Evolutionary conservation across 2,329 filamentous ascomycete species (phyloP), one percentile per base, ranked within the genome.

Genomic region (Teratosphaeria destructans): DNA sequence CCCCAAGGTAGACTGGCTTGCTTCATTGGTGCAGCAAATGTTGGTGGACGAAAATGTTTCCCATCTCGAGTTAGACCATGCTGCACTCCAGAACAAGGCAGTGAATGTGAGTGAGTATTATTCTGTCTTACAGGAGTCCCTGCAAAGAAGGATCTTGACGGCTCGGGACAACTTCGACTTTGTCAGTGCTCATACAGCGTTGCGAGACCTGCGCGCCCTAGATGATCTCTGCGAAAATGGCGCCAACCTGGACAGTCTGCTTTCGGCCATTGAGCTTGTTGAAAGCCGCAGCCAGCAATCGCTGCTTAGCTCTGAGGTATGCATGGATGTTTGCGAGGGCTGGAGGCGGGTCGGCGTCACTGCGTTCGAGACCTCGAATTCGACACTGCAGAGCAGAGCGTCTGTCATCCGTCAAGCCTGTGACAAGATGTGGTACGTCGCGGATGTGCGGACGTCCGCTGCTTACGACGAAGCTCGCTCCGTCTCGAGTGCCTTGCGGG

Each of bases 401-500:
- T 14, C 53, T 16, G 7, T 23, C 27, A 54, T 54, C 19, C 12
- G 53, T 32, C 43, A 32, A 16, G 19, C 68, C 14, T 85, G 94
- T 52, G 89, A 96, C 72, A 97, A 97, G 79, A 96, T 97, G 89
- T 99, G 94, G 94, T 99, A 95, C 72, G 89, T 94, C 61, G 93
- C 89, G 1, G 91, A 96, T 72, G 92, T 97, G 32, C 87, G 90
- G 63, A 92, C 93, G 67, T 96, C 94, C 3, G 88, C 86, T 55
- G 85, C 86, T 10, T 97, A 96, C 68, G 89, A 94, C 61, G 88
- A 95, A 66, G 90, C 90, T 47, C 86, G 87, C 60, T 90, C 93
- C 64, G 87, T 97, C 54, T 89, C 91, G 5, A 82, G 89, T 61
- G 94, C 93, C 4, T 78, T 99, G 56, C 95, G 94, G 73, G 90